Base-by-base conservation (phyloP, 2,329 filamentous ascomycete genomes). In the Trichoderma simmonsii region DNA sequence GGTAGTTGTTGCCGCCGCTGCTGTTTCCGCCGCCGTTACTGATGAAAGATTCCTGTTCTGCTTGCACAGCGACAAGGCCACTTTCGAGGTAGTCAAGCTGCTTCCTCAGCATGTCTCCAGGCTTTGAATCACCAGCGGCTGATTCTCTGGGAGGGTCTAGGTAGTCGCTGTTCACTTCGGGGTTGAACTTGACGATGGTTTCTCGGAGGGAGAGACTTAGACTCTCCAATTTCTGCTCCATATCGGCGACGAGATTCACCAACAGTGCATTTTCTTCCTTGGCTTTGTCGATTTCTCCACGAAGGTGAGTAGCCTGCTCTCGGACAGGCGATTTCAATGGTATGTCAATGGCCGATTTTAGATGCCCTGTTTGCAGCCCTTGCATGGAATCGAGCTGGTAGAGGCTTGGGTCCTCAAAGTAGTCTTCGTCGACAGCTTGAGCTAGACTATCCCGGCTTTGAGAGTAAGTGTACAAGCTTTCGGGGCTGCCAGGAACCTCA, bases 401-500 rank as follows among this genome's bases (percentile, higher is more conserved):
- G 8, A 94, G 83, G 77, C 90, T 93, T 72, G 90, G 86, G 75
- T 96, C 93, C 77, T 97, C 93, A 76, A 97, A 94, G 62, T 91
- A 87, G 72, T 89, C 83, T 7, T 89, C 86, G 18, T 89, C 87
- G 51, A 83, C 84, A 1, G 84, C 79, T 21, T 85, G 84, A 39
- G 89, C 88, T 73, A 89, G 78, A 76, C 89, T 90, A 73, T 88
- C 87, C 65, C 88, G 86, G 64, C 87, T 87, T 76, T 90, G 87
- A 14, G 89, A 86, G 76, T 90, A 92, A 1, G 89, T 90, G 77
- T 93, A 91, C 74, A 93, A 88, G 82, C 91, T 94, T 79, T 93
- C 92, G 8, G 92, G 92, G 76, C 91, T 94, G 70, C 91, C 90
- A 6, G 92, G 92, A 73, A 93, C 89, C 24, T 87, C 89, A 71